These are phyloP conservation scores for Mucor lusitanicus DNA, from an alignment of 371 early-diverging fungal genomes.

Conservation along the genomic window DNA sequence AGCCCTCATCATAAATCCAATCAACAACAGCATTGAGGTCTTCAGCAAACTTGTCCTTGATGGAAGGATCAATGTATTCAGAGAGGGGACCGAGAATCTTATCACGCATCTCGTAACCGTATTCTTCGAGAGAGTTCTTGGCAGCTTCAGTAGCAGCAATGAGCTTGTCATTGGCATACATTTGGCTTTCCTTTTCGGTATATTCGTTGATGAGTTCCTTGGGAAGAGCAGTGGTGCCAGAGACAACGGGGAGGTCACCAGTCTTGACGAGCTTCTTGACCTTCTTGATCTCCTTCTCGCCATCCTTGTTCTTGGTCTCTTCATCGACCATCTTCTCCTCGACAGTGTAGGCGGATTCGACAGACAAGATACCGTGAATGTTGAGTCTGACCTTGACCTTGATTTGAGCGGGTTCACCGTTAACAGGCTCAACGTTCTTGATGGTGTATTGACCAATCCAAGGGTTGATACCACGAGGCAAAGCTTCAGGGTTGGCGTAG, in stretches of 20 bases:
- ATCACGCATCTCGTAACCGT: slow-evolving; percentile 94
- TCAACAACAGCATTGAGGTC: slow-evolving; percentile 85
- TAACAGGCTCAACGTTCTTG: slow-evolving; percentile 55
- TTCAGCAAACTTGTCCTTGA: slow-evolving; percentile 70
- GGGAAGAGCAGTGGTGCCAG: slow-evolving; percentile 63
- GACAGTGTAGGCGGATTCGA: slow-evolving; percentile 87
- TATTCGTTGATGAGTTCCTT: slow-evolving; percentile 60
- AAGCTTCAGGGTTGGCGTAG: slow-evolving; percentile 70
- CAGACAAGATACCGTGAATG: slow-evolving; percentile 78
- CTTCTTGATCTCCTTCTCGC: slow-evolving; percentile 65
- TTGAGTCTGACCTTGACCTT: slow-evolving; percentile 93
- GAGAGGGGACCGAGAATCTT: slow-evolving; percentile 76
- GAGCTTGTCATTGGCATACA: slow-evolving; percentile 85
- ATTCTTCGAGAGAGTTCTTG: slow-evolving; percentile 96
- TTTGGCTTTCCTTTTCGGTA: slow-evolving; percentile 81
- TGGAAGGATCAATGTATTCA: slow-evolving; percentile 73
- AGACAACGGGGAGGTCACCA: slow-evolving; percentile 78
- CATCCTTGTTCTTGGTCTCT: slow-evolving; percentile 65
- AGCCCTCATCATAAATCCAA: slow-evolving; percentile 98
- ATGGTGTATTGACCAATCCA: slow-evolving; percentile 73
- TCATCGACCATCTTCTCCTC: slow-evolving; percentile 83
- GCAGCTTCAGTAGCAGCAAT: slow-evolving; percentile 92
- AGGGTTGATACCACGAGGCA: slow-evolving; percentile 72
- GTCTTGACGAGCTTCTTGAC: slow-evolving; percentile 90
- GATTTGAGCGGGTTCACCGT: slow-evolving; percentile 69